A percentile compares a stretch with the other conserved stretches of the same genome.
Evolutionary conservation across 768 basidiomycete species (phyloP).

Genomic region (Lenzites betulinus): DNA sequence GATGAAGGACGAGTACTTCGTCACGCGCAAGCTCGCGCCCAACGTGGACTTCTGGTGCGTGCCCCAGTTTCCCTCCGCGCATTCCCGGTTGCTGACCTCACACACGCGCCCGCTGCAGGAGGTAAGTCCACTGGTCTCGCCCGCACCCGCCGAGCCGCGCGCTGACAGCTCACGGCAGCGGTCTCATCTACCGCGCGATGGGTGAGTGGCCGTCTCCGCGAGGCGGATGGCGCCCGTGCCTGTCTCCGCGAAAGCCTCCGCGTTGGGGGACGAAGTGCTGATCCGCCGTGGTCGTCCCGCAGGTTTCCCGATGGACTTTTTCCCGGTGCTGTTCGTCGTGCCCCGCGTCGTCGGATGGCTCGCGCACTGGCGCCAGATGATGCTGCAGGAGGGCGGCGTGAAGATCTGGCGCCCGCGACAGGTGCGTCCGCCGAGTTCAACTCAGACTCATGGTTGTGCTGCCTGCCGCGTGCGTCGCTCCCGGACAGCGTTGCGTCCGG

Average conservation of each 20-base stretch:
- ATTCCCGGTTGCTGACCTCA: conserved; percentile 1
- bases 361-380: conserved; percentile 95
- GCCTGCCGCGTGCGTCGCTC: too few relatives aligned
- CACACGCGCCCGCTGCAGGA: conserved; percentile 47
- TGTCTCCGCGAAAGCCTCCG: neutral
- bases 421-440: conserved; percentile 43
- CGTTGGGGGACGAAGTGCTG: neutral
- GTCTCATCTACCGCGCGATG: conserved; percentile 91
- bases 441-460: neutral
- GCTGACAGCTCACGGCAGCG: conserved; percentile 45
- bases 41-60: conserved; percentile 91
- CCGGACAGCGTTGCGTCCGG: conserved; percentile 1
- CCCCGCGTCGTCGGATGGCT: conserved; percentile 93
- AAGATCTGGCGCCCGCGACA: conserved; percentile 93
- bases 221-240: neutral
- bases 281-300: neutral
- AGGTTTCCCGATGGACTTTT: conserved; percentile 94
- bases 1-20: conserved; percentile 89
- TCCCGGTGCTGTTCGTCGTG: conserved; percentile 91
- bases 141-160: neutral
- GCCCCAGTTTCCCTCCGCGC: neutral
- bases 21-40: conserved; percentile 77
- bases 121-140: conserved; percentile 37
- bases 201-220: conserved; percentile 46
- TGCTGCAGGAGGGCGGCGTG: conserved; percentile 85